Evolutionary conservation across 352 stramenopile genomes (phyloP).

Genomic region (Pythium chondricola): DNA sequence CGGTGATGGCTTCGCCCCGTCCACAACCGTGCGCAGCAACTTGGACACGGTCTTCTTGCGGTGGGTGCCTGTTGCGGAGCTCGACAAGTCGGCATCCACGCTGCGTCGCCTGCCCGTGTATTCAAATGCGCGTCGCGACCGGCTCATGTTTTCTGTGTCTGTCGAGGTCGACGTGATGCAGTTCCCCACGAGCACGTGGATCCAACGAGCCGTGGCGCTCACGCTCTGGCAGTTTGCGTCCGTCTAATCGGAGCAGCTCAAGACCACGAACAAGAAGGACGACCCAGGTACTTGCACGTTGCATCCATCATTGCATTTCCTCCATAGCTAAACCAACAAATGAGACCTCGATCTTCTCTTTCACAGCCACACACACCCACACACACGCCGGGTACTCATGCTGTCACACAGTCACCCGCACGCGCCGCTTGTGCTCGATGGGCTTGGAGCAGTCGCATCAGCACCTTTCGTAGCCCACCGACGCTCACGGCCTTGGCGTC

Average conservation of each 20-base stretch:
- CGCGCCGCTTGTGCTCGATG: no score
- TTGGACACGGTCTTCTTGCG: conserved; percentile 63
- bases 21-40: conserved; percentile 68
- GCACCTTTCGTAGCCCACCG: conserved; percentile 16
- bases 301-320: no score
- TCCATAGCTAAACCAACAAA: no score
- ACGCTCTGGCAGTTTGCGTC: conserved; percentile 65
- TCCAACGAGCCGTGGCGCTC: conserved; percentile 77
- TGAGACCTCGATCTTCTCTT: no score
- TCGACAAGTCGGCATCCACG: conserved; percentile 11
- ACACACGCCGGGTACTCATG: no score
- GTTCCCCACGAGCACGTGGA: conserved; percentile 64
- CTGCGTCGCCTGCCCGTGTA: conserved; percentile 80
- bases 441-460: conserved; percentile 17
- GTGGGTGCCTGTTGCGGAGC: conserved; percentile 41
- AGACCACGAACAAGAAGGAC: no score
- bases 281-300: no score
- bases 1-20: conserved; percentile 54
- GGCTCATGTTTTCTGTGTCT: conserved; percentile 79
- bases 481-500: conserved; percentile 9
- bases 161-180: conserved; percentile 42
- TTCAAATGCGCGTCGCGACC: conserved; percentile 61
- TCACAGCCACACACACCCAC: no score
- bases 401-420: no score
- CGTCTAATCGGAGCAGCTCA: background rate